These are phyloP conservation scores for Staphylotrichum tortipilum DNA, from an alignment of 495 filamentous ascomycete genomes.

Conservation along the genomic window DNA sequence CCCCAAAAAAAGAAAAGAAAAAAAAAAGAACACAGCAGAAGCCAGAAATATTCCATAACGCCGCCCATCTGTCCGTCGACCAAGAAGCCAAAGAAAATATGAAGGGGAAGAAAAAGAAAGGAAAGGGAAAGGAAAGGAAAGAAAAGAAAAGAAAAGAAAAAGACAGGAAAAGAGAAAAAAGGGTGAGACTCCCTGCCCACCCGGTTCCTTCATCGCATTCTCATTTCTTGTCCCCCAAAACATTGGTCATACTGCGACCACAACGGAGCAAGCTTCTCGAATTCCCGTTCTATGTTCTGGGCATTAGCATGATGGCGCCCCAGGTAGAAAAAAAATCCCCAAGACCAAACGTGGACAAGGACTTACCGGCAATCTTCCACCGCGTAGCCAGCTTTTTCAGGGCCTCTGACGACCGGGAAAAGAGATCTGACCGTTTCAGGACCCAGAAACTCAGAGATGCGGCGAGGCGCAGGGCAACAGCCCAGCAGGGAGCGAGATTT, in stretches of 20 bases:
- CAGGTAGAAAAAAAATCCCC: not conserved
- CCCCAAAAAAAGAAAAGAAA: not conserved
- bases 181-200: not conserved
- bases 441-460: too few species aligned
- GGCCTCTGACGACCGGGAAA: slow-evolving; percentile 7
- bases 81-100: not conserved
- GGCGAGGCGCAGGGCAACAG: slow-evolving; percentile 7
- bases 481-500: too few species aligned
- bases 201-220: not conserved
- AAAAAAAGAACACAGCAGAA: not conserved
- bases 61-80: too few species aligned
- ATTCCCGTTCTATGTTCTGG: not conserved
- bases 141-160: not conserved
- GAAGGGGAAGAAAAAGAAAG: not conserved
- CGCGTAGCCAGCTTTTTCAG: slow-evolving; percentile 9
- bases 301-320: not conserved
- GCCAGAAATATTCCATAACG: too few species aligned
- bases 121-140: not conserved
- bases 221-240: not conserved
- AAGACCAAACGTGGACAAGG: too few species aligned
- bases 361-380: slow-evolving; percentile 27
- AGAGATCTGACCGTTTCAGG: slow-evolving; percentile 15
- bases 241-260: not conserved
- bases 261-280: slow-evolving; percentile 1
- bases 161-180: not conserved